Conservation (phyloP, 129 eudicot species). For the Lactuca saligna region DNA sequence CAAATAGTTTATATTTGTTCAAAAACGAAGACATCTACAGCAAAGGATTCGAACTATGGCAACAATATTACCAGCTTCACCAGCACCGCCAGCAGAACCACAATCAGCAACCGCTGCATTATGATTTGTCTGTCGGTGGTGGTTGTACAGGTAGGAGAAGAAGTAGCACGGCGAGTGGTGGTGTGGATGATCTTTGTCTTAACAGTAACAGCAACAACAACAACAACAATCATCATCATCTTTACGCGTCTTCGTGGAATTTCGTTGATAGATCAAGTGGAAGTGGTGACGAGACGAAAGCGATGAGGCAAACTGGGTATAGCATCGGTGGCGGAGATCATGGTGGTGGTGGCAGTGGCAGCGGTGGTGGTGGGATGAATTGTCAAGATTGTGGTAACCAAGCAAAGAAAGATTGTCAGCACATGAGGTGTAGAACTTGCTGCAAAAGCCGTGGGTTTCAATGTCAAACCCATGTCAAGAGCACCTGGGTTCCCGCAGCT, state of each 20-base stretch:
- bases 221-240: constrained; percentile 5
- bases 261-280: not conserved
- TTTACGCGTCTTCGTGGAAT: constrained; percentile 24
- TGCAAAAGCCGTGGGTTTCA: constrained; percentile 79
- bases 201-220: constrained; percentile 24
- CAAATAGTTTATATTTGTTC: constrained; percentile 50
- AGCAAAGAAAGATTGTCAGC: constrained; percentile 71
- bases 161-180: not conserved
- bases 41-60: constrained; percentile 91
- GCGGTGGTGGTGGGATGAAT: constrained; percentile 35
- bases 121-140: constrained; percentile 39
- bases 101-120: constrained; percentile 23
- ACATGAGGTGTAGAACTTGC: constrained; percentile 82
- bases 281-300: constrained; percentile 3
- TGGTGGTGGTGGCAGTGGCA: constrained; percentile 34
- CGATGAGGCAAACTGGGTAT: constrained; percentile 45
- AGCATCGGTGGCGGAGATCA: constrained; percentile 31
- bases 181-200: constrained; percentile 32
- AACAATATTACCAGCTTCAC: constrained; percentile 61
- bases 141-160: constrained; percentile 28
- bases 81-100: constrained; percentile 42
- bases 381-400: constrained; percentile 95
- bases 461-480: constrained; percentile 78
- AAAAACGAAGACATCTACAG: constrained; percentile 78
- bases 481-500: constrained; percentile 95